Conservation (phyloP, 169 alveolate genomes). For the Cyclospora cayetanensis region DNA sequence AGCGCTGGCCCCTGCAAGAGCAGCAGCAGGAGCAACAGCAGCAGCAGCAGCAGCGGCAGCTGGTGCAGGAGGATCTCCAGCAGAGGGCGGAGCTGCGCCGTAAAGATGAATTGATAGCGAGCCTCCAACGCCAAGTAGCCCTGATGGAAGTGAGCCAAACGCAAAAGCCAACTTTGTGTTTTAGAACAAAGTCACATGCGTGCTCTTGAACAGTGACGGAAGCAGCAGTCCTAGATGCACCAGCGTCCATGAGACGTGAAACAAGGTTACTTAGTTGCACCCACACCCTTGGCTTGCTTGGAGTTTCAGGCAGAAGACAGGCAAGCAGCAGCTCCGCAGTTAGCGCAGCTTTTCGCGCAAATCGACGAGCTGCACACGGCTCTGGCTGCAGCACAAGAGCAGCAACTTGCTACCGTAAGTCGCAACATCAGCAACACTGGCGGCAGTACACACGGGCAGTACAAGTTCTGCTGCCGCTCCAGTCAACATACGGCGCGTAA, state of each 20-base stretch:
- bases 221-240: background rate
- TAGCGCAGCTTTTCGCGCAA: conserved; percentile 46
- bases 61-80: background rate
- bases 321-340: conserved; percentile 13
- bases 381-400: conserved; percentile 63
- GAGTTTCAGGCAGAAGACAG: conserved; percentile 39
- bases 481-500: background rate
- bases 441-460: background rate
- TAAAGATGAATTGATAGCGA: conserved; percentile 33
- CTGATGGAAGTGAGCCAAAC: conserved; percentile 32
- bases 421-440: background rate
- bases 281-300: background rate
- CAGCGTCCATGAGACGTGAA: background rate
- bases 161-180: too few relatives aligned
- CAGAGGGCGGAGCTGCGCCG: conserved; percentile 31
- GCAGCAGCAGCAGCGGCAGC: conserved; percentile 27
- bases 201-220: too few relatives aligned
- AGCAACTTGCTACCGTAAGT: conserved; percentile 56
- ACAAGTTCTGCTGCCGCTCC: background rate
- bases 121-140: conserved; percentile 54
- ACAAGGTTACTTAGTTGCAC: background rate
- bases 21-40: background rate
- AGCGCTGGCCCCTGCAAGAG: conserved; percentile 4
- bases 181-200: too few relatives aligned
- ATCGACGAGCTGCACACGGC: conserved; percentile 67